Conservation (phyloP, 2,329 filamentous ascomycete species). For the Diaporthe velutina region DNA sequence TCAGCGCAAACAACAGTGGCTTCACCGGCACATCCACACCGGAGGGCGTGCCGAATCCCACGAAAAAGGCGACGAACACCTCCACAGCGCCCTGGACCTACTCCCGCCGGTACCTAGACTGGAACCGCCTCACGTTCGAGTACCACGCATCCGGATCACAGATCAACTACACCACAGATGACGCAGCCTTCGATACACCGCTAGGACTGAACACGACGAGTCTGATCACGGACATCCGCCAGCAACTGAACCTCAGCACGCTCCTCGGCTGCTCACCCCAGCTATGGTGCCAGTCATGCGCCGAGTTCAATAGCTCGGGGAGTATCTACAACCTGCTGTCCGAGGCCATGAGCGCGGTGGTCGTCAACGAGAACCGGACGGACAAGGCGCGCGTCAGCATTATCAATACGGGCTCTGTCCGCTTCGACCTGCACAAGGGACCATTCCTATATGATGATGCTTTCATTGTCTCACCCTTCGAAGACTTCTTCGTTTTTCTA, state of each 20-base stretch:
- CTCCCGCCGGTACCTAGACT: slow-evolving; percentile 75
- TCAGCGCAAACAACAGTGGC: slow-evolving; percentile 61
- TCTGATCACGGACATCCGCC: slow-evolving; percentile 56
- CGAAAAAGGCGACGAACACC: slow-evolving; percentile 54
- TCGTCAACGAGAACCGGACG: slow-evolving; percentile 65
- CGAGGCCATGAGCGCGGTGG: slow-evolving; percentile 62
- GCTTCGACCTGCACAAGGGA: slow-evolving; percentile 73
- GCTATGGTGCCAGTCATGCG: slow-evolving; percentile 70
- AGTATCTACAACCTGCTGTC: slow-evolving; percentile 69
- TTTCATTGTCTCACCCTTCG: slow-evolving; percentile 70
- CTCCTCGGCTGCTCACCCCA: slow-evolving; percentile 69
- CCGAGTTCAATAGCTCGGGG: slow-evolving; percentile 62
- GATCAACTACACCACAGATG: slow-evolving; percentile 32
- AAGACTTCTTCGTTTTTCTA: slow-evolving; percentile 66
- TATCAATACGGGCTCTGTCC: slow-evolving; percentile 71
- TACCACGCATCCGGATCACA: slow-evolving; percentile 67
- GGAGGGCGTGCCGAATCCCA: slow-evolving; percentile 53
- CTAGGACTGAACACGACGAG: slow-evolving; percentile 41
- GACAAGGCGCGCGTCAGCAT: slow-evolving; percentile 67
- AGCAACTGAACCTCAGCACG: slow-evolving; percentile 66
- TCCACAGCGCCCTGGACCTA: slow-evolving; percentile 58
- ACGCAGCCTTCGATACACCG: slow-evolving; percentile 41
- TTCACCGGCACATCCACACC: slow-evolving; percentile 52
- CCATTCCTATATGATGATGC: slow-evolving; percentile 68
- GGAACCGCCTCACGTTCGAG: slow-evolving; percentile 75